These are phyloP conservation scores for Scolecobasidium constrictum DNA, from an alignment of 2,329 filamentous ascomycete species.

Conservation along the genomic window DNA sequence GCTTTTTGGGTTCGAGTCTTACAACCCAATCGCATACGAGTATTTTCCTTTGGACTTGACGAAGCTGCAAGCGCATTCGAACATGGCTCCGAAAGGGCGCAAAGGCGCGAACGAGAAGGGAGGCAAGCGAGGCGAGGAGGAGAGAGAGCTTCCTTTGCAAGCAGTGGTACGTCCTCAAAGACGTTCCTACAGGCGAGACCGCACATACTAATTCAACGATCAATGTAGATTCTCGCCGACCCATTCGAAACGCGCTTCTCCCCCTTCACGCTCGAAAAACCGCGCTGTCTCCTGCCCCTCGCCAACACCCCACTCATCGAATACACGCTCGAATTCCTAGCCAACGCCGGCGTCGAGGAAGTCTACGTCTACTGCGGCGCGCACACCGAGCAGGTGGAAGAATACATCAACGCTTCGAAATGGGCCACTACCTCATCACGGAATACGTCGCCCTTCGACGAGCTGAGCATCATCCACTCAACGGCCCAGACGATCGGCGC, in stretches of 20 bases:
- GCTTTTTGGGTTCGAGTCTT: too few relatives aligned
- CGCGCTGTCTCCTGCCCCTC: constrained; percentile 84
- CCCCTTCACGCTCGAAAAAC: constrained; percentile 80
- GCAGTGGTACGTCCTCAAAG: constrained; percentile 45
- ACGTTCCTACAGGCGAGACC: too few relatives aligned
- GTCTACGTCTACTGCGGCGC: constrained; percentile 87
- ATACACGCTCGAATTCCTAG: constrained; percentile 93
- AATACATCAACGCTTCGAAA: constrained; percentile 68
- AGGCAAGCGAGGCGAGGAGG: constrained; percentile 37
- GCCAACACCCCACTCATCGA: constrained; percentile 94
- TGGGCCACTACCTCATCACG: constrained; percentile 40
- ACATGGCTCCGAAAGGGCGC: constrained; percentile 40
- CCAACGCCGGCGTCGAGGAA: constrained; percentile 88
- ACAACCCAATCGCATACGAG: too few relatives aligned
- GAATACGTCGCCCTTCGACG: constrained; percentile 67
- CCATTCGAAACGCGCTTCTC: constrained; percentile 87
- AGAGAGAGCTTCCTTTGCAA: constrained; percentile 44
- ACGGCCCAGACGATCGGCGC: constrained; percentile 83
- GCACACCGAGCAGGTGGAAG: constrained; percentile 77
- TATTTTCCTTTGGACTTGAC: too few relatives aligned
- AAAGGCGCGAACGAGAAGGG: constrained; percentile 28
- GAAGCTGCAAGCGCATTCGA: too few relatives aligned
- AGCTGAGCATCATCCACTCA: constrained; percentile 75
- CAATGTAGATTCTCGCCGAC: constrained; percentile 74
- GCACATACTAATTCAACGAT: too few relatives aligned